Base-by-base conservation (phyloP, 2,329 filamentous ascomycete genomes). In the Penicillium sp. region DNA sequence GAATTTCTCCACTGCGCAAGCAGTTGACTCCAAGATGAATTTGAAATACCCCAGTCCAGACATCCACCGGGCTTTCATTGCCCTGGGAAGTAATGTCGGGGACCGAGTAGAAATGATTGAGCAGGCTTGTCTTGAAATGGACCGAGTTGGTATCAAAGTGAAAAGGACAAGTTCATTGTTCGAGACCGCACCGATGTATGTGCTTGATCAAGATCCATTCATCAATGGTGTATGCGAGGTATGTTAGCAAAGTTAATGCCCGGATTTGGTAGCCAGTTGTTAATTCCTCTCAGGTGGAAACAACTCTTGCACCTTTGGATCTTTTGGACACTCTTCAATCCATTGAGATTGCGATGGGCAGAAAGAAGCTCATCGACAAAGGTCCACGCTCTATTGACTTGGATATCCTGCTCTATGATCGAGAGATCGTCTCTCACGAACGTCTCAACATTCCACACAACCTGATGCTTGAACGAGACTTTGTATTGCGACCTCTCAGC, bases 141-240 rank as follows among this genome's bases (percentile, higher is more conserved):
- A 87, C 55, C 73, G 76, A 39, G 76, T 80, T 21, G 83, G 82
- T 31, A 88, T 97, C 64, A 80, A 72, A 46, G 79, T 98, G 34
- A 77, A 81, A 61, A 78, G 84, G 60, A 95, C 91, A 0, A 97
- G 91, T 67, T 85, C 83, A 53, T 75, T 98, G 3, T 98, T 93
- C 79, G 89, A 97, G 72, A 98, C 91, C 3, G 83, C 88, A 60
- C 88, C 93, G 21, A 98, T 98, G 93, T 98, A 98, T 69, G 86
- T 96, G 56, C 74, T 86, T 55, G 85, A 96, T 55, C 93, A 98
- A 68, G 83, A 83, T 55, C 80, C 81, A 28, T 98, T 98, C 64
- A 74, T 96, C 42, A 98, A 98, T 65, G 93, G 89, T 19, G 90
- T 84, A 50, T 95, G 88, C 68, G 87, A 95, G 82, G 89, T 94